Conservation (phyloP, 768 basidiomycete genomes). For the Mycena vulgaris region DNA sequence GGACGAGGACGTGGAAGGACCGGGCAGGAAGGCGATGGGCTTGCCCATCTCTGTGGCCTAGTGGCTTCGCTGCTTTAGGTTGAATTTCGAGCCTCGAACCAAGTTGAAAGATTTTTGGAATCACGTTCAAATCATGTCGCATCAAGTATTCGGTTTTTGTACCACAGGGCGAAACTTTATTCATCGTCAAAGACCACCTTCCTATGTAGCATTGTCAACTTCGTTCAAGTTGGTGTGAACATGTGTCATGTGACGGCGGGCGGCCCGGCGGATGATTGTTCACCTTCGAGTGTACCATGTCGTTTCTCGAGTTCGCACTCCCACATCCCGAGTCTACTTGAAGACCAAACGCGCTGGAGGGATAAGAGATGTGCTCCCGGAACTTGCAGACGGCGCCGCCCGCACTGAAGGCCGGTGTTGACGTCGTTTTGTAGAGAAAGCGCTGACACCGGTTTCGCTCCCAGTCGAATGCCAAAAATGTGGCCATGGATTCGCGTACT, state of each 20-base stretch:
- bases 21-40: constrained; percentile 61
- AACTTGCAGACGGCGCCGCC: constrained; percentile 21
- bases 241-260: no score
- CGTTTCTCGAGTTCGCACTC: no score
- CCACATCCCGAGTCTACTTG: constrained; percentile 19
- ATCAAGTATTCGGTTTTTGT: no score
- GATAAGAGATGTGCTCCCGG: constrained; percentile 24
- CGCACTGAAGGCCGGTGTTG: constrained; percentile 20
- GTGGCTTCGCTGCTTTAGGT: not conserved
- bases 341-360: constrained; percentile 19
- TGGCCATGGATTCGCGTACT: constrained; percentile 29
- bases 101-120: not conserved
- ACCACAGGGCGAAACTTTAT: no score
- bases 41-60: constrained; percentile 48
- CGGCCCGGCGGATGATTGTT: no score
- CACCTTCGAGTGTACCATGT: no score
- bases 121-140: no score
- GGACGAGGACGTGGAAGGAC: constrained; percentile 53
- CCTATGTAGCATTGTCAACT: no score
- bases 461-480: constrained; percentile 31
- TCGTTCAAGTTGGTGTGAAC: no score
- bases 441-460: not conserved
- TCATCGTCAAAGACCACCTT: no score
- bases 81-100: not conserved
- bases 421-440: not conserved